Conservation (phyloP, 805 yeast species). For the Starmera quercuum region DNA sequence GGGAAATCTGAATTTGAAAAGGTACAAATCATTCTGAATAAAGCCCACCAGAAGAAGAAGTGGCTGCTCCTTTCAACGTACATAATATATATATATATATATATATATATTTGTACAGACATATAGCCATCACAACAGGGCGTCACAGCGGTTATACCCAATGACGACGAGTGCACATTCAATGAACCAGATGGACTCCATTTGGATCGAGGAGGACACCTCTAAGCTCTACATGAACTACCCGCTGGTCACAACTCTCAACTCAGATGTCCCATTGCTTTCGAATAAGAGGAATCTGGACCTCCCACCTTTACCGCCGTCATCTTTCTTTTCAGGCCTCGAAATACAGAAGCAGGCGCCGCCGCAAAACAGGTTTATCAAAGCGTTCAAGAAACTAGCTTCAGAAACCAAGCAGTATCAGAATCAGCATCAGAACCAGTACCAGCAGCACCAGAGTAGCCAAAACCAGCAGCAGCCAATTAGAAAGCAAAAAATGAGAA, state of each 20-base stretch:
- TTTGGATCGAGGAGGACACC: constrained; percentile 34
- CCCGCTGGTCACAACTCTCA: constrained; percentile 23
- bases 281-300: constrained; percentile 26
- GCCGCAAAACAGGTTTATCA: constrained; percentile 14
- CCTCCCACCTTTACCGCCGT: constrained; percentile 27
- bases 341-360: constrained; percentile 1
- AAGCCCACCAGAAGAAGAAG: too few species aligned
- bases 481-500: constrained; percentile 13
- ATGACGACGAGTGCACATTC: too few species aligned
- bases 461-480: constrained; percentile 1
- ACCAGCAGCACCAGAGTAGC: neutral
- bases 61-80: too few species aligned
- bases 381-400: constrained; percentile 24
- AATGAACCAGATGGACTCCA: constrained; percentile 29
- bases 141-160: too few species aligned
- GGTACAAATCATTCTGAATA: too few species aligned
- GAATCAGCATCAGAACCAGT: too few species aligned
- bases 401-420: constrained; percentile 10
- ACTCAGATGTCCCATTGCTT: constrained; percentile 26
- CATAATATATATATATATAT: too few species aligned
- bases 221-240: constrained; percentile 25
- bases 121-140: too few species aligned
- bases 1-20: too few species aligned
- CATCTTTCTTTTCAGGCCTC: constrained; percentile 12
- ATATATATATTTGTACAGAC: too few species aligned